Conservation (phyloP, 768 basidiomycete genomes). For the Auriculariales sp. region DNA sequence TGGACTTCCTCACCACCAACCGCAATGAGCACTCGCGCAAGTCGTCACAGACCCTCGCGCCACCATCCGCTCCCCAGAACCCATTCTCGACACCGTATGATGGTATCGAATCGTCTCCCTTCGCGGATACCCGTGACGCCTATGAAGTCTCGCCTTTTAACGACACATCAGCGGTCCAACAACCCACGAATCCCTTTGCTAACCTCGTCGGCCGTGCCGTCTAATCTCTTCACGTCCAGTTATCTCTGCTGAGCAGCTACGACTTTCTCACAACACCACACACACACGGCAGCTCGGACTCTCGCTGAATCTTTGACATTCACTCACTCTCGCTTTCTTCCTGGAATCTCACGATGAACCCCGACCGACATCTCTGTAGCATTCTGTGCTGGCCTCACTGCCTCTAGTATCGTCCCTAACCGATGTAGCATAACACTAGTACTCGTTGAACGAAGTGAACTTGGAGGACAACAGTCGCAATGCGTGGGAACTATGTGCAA, state of each 20-base stretch:
- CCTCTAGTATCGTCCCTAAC: not conserved
- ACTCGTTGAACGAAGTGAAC: no score
- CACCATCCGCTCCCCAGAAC: conserved; percentile 10
- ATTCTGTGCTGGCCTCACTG: not conserved
- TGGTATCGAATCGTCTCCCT: conserved; percentile 19
- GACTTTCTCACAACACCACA: no score
- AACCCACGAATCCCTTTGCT: not conserved
- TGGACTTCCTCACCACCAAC: conserved; percentile 2
- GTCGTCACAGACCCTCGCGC: conserved; percentile 21
- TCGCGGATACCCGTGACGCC: conserved; percentile 1
- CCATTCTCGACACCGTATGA: conserved; percentile 75
- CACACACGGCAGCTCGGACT: no score
- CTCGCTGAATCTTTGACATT: no score
- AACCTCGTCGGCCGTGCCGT: not conserved
- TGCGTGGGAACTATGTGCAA: no score
- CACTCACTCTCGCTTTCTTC: no score
- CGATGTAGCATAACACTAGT: no score
- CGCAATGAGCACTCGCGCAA: conserved; percentile 25
- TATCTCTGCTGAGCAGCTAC: no score
- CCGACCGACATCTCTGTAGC: no score
- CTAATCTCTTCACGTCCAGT: not conserved
- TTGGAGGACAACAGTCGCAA: no score
- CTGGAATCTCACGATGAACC: no score
- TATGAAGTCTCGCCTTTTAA: not conserved
- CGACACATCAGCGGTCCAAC: not conserved